Base-by-base conservation (phyloP, 371 early-diverging fungal genomes). In the Sporodiniella umbellata region DNA sequence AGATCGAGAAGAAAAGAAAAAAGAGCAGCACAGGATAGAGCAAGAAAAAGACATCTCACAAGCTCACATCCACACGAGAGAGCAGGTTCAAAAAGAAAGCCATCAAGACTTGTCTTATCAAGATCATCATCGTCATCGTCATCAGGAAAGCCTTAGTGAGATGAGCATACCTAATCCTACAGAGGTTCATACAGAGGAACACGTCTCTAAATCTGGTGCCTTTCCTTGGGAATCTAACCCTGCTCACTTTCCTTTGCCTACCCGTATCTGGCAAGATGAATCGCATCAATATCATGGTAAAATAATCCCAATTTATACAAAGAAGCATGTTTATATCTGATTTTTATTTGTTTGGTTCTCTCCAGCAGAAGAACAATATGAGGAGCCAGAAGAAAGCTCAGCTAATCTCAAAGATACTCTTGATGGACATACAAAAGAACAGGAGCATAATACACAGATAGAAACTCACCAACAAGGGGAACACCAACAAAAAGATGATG, bases 181-280 rank as follows among this genome's bases (percentile, higher is more conserved):
- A n/a, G 38, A 49, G 17, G 28, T 35, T n/a, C 21, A 48, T n/a
- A 22, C 39, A 14, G 12, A 45, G 11, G 38, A 49, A 8, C 28
- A 35, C 15, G 42, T 26, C 11, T 5, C 25, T 22, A 5, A 57
- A 23, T 42, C 53, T 4, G 38, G 44, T 18, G 40, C 48, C 1
- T 66, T 66, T 38, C 66, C 66, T 43, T 66, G 66, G 66, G 66
- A 66, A 6, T 19, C 48, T 14, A 21, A 53, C 1, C 37, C 45
- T 10, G 31, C 51, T 11, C 48, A 53, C 22, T 53, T 60, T 22
- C 65, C 56, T 31, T 4, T 53, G 35, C 55, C 62, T 26, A 48
- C 62, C 4, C 66, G 66, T 47, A 42, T 62, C 11, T 66, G 66
- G 66, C 44, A 44, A 25, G 58, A 54, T 35, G 62, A 66, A 33